phyloP scores from a whole-genome alignment of 768 basidiomycete species.

The Mycena polygramma region DNA sequence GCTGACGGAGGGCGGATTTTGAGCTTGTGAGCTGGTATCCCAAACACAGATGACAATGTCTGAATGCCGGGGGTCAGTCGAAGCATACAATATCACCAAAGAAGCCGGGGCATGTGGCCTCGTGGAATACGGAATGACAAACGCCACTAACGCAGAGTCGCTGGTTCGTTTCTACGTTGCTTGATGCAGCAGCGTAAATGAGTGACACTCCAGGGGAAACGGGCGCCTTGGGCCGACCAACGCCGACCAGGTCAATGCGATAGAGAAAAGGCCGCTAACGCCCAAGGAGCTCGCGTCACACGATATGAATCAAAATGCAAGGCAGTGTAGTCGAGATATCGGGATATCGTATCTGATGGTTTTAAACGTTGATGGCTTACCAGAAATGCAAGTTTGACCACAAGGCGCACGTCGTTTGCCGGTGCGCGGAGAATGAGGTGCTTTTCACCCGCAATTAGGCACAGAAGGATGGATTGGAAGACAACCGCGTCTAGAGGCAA shows the following conservation, averaged over 20 bases:
- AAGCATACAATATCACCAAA: conserved; percentile 29
- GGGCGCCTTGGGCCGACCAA: neutral
- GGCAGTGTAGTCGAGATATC: neutral
- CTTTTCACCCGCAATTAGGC: conserved; percentile 71
- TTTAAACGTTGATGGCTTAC: conserved; percentile 55
- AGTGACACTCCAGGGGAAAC: conserved; percentile 21
- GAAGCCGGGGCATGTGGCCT: conserved; percentile 21
- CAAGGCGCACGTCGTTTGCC: conserved; percentile 73
- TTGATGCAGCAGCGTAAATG: conserved; percentile 27
- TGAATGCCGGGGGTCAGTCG: conserved; percentile 45
- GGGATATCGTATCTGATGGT: conserved; percentile 12
- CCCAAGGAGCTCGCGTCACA: conserved; percentile 2
- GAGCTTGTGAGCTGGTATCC: conserved; percentile 67
- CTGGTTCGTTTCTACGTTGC: conserved; percentile 27
- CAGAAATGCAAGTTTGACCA: conserved; percentile 68
- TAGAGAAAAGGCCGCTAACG: neutral
- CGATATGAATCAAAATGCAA: neutral
- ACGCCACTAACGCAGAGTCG: conserved; percentile 25
- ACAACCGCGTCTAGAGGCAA: conserved; percentile 74
- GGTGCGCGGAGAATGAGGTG: conserved; percentile 74
- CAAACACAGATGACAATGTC: conserved; percentile 73
- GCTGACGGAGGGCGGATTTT: conserved; percentile 55
- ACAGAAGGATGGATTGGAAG: conserved; percentile 75
- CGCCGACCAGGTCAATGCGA: neutral
- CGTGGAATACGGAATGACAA: conserved; percentile 18